Conservation (phyloP, 352 stramenopile genomes). For the Lagenidium sp. region DNA sequence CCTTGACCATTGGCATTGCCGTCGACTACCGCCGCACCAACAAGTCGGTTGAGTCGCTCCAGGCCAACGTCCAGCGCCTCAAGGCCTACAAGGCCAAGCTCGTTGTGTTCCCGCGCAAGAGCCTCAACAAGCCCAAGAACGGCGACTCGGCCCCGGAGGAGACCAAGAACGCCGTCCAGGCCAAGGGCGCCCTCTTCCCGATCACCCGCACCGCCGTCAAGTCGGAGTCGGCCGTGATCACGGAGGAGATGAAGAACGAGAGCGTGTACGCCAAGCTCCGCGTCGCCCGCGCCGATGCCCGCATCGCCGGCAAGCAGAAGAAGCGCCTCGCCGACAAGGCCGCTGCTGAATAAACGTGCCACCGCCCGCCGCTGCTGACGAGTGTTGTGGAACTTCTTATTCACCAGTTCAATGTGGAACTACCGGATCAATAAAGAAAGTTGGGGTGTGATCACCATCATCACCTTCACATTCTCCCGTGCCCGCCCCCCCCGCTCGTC, state of each 20-base stretch:
- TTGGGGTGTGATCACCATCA: conserved; percentile 1
- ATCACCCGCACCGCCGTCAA: conserved; percentile 71
- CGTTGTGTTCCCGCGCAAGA: conserved; percentile 98
- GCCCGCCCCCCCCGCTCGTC: too few relatives aligned
- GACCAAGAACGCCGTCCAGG: conserved; percentile 89
- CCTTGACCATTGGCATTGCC: conserved; percentile 96
- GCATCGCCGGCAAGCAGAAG: conserved; percentile 83
- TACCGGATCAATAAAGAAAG: conserved; percentile 12
- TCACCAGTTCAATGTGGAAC: conserved; percentile 23
- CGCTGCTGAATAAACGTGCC: conserved; percentile 70
- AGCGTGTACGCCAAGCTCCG: conserved; percentile 79
- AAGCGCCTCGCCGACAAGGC: conserved; percentile 88
- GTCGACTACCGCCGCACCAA: conserved; percentile 98
- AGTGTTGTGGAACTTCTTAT: conserved; percentile 24
- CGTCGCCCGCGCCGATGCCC: conserved; percentile 77
- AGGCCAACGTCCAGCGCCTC: conserved; percentile 97
- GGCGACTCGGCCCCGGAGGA: conserved; percentile 89
- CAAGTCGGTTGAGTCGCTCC: conserved; percentile 94
- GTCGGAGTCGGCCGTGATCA: conserved; percentile 75
- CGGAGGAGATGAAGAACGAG: conserved; percentile 80
- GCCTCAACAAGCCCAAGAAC: conserved; percentile 93
- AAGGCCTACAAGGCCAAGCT: conserved; percentile 99
- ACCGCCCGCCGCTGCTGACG: conserved; percentile 4
- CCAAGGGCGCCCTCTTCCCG: conserved; percentile 71
- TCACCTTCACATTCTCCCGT: neutral